These are phyloP conservation scores for Saksenaea oblongispora DNA, from an alignment of 371 early-diverging fungal species.

Conservation along the genomic window DNA sequence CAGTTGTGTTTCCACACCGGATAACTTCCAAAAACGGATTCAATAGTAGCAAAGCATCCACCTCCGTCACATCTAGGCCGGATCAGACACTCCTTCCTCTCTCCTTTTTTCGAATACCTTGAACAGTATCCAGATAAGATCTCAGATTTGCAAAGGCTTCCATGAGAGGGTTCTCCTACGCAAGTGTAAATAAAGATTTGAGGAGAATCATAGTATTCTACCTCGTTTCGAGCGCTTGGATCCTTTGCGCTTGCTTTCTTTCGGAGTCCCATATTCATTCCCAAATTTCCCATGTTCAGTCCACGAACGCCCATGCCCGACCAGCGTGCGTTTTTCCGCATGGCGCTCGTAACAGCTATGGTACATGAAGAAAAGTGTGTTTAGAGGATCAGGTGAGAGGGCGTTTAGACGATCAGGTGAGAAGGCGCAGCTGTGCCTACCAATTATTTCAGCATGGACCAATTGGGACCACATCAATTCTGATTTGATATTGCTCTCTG, in stretches of 20 bases:
- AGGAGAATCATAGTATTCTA: slow-evolving; percentile 8
- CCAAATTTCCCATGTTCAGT: slow-evolving; percentile 64
- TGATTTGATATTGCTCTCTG: slow-evolving; percentile 31
- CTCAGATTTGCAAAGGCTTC: slow-evolving; percentile 71
- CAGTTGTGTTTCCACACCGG: slow-evolving; percentile 89
- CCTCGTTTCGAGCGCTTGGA: slow-evolving; percentile 43
- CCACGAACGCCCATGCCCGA: slow-evolving; percentile 67
- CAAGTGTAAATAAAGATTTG: background rate
- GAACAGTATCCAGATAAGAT: slow-evolving; percentile 60
- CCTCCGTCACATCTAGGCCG: slow-evolving; percentile 39
- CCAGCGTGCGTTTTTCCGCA: slow-evolving; percentile 90
- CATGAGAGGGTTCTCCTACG: slow-evolving; percentile 72
- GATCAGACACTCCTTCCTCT: background rate
- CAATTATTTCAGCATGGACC: slow-evolving; percentile 79
- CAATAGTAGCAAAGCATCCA: slow-evolving; percentile 80
- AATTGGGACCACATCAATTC: slow-evolving; percentile 77
- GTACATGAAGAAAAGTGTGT: background rate
- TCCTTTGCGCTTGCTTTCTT: slow-evolving; percentile 45
- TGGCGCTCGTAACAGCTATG: slow-evolving; percentile 70
- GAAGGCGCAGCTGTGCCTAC: slow-evolving; percentile 18
- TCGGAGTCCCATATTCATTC: slow-evolving; percentile 69
- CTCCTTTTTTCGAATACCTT: slow-evolving; percentile 41
- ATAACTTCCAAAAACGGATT: slow-evolving; percentile 91
- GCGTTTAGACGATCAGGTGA: background rate
- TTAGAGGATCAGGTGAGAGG: background rate